Evolutionary conservation across 2,329 filamentous ascomycete genomes (phyloP), one percentile per base, ranked within the genome.

Genomic region (Hypoxylon sp.): DNA sequence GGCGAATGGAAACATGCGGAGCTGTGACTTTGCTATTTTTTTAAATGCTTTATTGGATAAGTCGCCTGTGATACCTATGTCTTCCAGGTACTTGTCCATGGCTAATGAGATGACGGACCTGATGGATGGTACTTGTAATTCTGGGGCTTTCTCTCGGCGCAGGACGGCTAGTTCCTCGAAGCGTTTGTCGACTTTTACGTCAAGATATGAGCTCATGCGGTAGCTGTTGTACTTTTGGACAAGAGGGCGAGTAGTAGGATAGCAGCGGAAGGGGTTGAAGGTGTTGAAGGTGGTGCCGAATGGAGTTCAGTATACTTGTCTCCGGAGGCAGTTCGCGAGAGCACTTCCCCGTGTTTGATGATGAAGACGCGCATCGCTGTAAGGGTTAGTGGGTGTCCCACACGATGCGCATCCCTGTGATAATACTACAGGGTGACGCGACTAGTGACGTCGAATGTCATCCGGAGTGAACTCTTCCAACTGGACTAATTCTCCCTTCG

Each of bases 1-100:
- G 1, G 87, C 88, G 15, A 85, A 85, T 5, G 88, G 58, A 50
- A 74, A 73, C 41, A 69, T 50, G 2, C 69, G 66, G 0, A 73
- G 41, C 6, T 73, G 71, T 11, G 59, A 58, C 17, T 58, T 68
- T 1, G 60, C 67, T 20, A 62, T 34, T 19, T 44, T 26, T 28
- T 66, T 71, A 28, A 71, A 65, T 3, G 3, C 20, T 0, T 63
- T 48, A 6, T 58, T 59, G 4, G 53, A 62, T 20, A 54, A 43
- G 11, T 65, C 60, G 6, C 28, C 55, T 1, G 39, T 11, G 22
- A 56, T 13, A 3, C 49, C 46, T 10, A 56, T 57, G 26, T 70
- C 66, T 15, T 61, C 37, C 6, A 72, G 41, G 37, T 68, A 68
- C 22, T 65, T 57, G 24, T 69, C 61, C 59, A 71, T 67, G 6